phyloP scores from a whole-genome alignment of 2,329 filamentous ascomycete genomes.

The Phyllosticta capitalensis region DNA sequence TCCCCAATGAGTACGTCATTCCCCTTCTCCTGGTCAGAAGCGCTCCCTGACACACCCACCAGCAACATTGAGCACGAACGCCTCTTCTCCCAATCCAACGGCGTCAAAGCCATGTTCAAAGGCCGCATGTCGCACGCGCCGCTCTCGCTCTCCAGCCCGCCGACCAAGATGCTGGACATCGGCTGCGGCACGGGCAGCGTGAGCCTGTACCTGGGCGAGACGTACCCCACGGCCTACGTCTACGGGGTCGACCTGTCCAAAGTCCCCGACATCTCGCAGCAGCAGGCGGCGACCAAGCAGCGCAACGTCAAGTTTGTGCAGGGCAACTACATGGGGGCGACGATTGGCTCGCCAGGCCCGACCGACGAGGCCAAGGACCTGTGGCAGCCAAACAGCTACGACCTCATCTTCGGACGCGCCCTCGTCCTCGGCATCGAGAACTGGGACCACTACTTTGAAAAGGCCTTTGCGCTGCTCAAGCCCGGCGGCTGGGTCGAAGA shows the following conservation, averaged over 20 bases:
- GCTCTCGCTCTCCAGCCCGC: neutral
- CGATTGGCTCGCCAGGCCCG: neutral
- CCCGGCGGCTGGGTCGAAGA: constrained; percentile 29
- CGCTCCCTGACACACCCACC: neutral
- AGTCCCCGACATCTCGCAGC: neutral
- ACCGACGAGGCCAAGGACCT: neutral
- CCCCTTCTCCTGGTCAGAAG: neutral
- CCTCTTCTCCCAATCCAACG: neutral
- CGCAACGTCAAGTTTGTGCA: neutral
- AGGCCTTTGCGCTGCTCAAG: constrained; percentile 20
- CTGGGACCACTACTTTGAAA: constrained; percentile 22
- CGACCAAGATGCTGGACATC: neutral
- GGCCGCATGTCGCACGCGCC: constrained; percentile 5
- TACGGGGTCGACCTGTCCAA: neutral
- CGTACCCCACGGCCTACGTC: neutral
- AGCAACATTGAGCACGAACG: constrained; percentile 5
- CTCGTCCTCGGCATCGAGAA: constrained; percentile 23
- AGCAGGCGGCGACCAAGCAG: neutral
- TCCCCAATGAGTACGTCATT: neutral
- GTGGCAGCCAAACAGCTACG: constrained; percentile 29
- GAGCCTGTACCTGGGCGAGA: neutral
- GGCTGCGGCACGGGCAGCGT: constrained; percentile 4
- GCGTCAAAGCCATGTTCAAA: neutral
- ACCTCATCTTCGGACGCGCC: constrained; percentile 26
- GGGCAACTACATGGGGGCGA: neutral